phyloP scores from a whole-genome alignment of 225 moss, liverwort and hornwort species.

The Straminergon stramineum region DNA sequence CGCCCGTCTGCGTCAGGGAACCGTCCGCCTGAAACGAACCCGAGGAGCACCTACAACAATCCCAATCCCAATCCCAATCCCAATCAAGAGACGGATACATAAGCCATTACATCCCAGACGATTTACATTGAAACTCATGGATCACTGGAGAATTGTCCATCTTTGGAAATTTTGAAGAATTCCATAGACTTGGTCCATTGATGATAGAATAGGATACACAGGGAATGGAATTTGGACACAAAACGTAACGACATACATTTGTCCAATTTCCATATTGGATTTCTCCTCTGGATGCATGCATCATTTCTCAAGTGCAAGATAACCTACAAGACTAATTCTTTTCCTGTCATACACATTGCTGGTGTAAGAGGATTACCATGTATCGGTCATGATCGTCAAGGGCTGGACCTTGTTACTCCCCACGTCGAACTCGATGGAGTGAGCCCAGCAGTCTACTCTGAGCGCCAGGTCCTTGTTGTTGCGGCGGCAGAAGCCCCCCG shows the following conservation, averaged over 20 bases:
- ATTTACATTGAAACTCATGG: neutral
- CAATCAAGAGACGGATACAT: neutral
- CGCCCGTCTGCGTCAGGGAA: conserved; percentile 56
- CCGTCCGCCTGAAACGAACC: conserved; percentile 39
- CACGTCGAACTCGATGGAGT: conserved; percentile 31
- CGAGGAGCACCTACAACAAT: conserved; percentile 43
- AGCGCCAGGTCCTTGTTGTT: conserved; percentile 30
- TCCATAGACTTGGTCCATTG: neutral
- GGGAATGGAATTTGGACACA: neutral
- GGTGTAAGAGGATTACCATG: conserved; percentile 46
- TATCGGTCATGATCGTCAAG: conserved; percentile 33
- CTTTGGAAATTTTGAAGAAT: neutral
- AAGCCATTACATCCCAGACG: neutral
- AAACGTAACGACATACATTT: too few relatives aligned
- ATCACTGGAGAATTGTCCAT: neutral
- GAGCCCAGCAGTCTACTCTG: conserved; percentile 63
- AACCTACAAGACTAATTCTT: neutral
- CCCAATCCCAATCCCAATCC: neutral
- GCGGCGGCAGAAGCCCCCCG: conserved; percentile 35
- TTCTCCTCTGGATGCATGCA: neutral
- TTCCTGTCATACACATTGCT: neutral
- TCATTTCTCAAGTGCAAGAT: neutral
- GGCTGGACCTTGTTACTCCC: conserved; percentile 26
- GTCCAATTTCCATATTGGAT: neutral
- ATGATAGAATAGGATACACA: neutral